Evolutionary conservation across 2,329 filamentous ascomycete genomes (phyloP).

Genomic region (Penicillium sp.): DNA sequence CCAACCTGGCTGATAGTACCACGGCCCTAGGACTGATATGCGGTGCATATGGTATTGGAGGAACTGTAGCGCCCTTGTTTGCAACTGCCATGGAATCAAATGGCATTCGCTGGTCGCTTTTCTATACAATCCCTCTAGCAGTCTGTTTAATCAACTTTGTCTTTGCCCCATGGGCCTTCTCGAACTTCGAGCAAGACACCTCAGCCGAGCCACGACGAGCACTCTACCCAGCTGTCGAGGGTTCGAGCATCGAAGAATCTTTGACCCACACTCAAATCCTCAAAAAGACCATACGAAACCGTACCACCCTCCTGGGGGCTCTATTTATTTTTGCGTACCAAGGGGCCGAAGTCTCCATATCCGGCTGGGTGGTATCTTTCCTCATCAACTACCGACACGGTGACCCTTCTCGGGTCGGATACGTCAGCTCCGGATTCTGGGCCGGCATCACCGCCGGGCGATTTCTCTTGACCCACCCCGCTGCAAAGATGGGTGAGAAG

Average conservation of each 20-base stretch:
- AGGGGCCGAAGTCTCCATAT: constrained; percentile 79
- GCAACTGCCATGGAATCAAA: constrained; percentile 70
- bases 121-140: constrained; percentile 67
- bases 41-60: constrained; percentile 58
- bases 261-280: constrained; percentile 35
- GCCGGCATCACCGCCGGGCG: constrained; percentile 73
- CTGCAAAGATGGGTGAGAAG: constrained; percentile 69
- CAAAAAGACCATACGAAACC: constrained; percentile 52
- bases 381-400: constrained; percentile 71
- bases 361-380: constrained; percentile 85
- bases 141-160: constrained; percentile 58
- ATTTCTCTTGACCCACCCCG: constrained; percentile 67
- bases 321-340: constrained; percentile 86
- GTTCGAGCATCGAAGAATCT: constrained; percentile 32
- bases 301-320: constrained; percentile 69
- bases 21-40: constrained; percentile 46
- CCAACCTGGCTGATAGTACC: constrained; percentile 53
- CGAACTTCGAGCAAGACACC: constrained; percentile 65
- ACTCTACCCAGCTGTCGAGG: constrained; percentile 46
- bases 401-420: constrained; percentile 69
- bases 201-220: constrained; percentile 44
- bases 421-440: constrained; percentile 71
- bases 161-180: constrained; percentile 67
- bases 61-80: constrained; percentile 65
- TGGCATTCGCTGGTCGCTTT: constrained; percentile 65